A percentile compares a stretch with the other conserved stretches of the same genome.
Conservation (phyloP, 257 asterid species). For the Orobanche coerulescens region DNA sequence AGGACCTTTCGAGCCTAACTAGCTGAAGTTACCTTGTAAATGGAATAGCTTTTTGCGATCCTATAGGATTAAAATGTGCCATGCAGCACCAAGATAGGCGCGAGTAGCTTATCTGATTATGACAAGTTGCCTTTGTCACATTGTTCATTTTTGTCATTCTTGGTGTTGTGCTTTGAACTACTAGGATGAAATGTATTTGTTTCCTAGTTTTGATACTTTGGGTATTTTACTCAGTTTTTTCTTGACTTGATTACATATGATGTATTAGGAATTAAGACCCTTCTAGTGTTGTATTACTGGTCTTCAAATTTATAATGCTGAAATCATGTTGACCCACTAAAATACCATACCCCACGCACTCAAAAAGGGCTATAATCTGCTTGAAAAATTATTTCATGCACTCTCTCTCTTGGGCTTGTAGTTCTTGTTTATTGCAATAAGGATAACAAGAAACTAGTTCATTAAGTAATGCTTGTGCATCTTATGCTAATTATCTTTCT, state of each 20-base stretch:
- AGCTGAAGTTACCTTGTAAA: not conserved
- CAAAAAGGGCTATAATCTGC: not conserved
- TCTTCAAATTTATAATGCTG: not conserved
- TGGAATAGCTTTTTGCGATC: not conserved
- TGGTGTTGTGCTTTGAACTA: not conserved
- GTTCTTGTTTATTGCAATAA: not conserved
- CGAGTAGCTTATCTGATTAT: not conserved
- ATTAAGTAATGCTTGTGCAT: not conserved
- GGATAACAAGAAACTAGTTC: not conserved
- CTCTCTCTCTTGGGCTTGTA: not conserved
- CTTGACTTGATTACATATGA: not conserved
- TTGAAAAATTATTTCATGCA: not conserved
- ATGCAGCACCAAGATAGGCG: not conserved
- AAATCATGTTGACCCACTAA: not conserved
- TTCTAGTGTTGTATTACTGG: not conserved
- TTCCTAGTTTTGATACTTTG: not conserved
- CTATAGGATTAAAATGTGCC: not conserved
- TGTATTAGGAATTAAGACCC: not conserved
- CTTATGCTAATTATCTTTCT: not conserved
- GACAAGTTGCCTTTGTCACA: not conserved
- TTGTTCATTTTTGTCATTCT: not conserved
- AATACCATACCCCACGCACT: not conserved
- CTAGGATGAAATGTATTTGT: not conserved
- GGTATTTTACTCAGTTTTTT: not conserved
- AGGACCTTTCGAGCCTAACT: slow-evolving; percentile 7